Evolutionary conservation across 352 stramenopile species (phyloP).

Genomic region (Phytophthora pinifolia): DNA sequence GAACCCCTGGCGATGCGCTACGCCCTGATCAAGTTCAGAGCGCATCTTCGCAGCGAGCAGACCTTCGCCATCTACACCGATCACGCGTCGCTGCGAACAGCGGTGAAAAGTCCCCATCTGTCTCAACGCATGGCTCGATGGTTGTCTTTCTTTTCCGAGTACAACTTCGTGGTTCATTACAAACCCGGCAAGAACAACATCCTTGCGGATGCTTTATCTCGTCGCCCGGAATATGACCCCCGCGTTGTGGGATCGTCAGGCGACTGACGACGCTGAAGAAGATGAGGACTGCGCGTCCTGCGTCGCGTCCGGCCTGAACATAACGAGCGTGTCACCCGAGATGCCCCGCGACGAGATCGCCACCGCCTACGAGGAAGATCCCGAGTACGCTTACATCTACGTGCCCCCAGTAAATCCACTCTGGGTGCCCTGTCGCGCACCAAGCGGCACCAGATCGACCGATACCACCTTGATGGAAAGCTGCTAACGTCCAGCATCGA

Average conservation of each 20-base stretch:
- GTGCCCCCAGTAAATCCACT: neutral
- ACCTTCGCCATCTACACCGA: too few species aligned
- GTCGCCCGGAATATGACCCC: conserved; percentile 15
- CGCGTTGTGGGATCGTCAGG: neutral
- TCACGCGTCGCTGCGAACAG: too few species aligned
- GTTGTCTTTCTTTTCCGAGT: conserved; percentile 20
- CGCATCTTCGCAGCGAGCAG: too few species aligned
- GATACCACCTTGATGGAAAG: conserved; percentile 5
- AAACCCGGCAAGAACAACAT: conserved; percentile 15
- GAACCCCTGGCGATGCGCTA: too few species aligned
- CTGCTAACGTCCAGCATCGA: conserved; percentile 6
- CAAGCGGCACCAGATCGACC: neutral
- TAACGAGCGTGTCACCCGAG: neutral
- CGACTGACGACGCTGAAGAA: conserved; percentile 2
- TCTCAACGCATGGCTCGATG: conserved; percentile 28
- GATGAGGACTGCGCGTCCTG: neutral
- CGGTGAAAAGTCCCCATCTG: too few species aligned
- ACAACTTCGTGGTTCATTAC: conserved; percentile 24
- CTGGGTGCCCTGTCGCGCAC: neutral
- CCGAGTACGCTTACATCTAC: neutral
- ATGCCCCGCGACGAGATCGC: conserved; percentile 1
- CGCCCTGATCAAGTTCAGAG: too few species aligned
- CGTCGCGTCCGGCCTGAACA: neutral
- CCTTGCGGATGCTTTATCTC: conserved; percentile 27
- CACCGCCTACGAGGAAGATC: neutral